Conservation (phyloP, 31 red algal species). For the Odonthalia washingtoniensis region DNA sequence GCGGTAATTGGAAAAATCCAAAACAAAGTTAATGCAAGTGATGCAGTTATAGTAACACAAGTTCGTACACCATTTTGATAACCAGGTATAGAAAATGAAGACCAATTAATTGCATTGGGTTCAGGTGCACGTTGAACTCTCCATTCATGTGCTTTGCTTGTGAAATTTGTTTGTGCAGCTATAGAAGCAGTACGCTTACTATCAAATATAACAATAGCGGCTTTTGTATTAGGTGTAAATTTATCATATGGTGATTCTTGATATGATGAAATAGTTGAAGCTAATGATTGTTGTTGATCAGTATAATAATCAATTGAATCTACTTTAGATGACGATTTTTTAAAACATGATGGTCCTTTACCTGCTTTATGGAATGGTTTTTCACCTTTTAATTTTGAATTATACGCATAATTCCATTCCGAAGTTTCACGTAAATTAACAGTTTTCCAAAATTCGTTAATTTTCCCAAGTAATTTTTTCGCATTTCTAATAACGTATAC, state of each 20-base stretch:
- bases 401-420: constrained; percentile 64
- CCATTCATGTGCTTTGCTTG: constrained; percentile 58
- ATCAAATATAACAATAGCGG: constrained; percentile 71
- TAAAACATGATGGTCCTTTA: constrained; percentile 45
- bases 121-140: constrained; percentile 79
- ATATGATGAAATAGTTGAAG: constrained; percentile 33
- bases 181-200: constrained; percentile 54
- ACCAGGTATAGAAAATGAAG: constrained; percentile 51
- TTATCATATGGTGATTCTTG: constrained; percentile 34
- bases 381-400: constrained; percentile 52
- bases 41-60: constrained; percentile 15
- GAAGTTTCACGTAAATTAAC: constrained; percentile 65
- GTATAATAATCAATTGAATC: constrained; percentile 81
- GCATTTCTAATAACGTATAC: constrained; percentile 56
- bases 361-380: constrained; percentile 58
- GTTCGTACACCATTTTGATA: constrained; percentile 50
- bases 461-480: constrained; percentile 42
- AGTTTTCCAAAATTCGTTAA: constrained; percentile 62
- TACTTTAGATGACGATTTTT: constrained; percentile 22
- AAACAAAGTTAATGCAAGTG: constrained; percentile 72
- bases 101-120: constrained; percentile 81
- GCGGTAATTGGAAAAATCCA: constrained; percentile 81
- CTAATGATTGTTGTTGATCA: constrained; percentile 57
- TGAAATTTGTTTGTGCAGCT: constrained; percentile 75
- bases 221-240: constrained; percentile 33